Conservation (phyloP, 139 green algal genomes). For the Closterium sp. region DNA sequence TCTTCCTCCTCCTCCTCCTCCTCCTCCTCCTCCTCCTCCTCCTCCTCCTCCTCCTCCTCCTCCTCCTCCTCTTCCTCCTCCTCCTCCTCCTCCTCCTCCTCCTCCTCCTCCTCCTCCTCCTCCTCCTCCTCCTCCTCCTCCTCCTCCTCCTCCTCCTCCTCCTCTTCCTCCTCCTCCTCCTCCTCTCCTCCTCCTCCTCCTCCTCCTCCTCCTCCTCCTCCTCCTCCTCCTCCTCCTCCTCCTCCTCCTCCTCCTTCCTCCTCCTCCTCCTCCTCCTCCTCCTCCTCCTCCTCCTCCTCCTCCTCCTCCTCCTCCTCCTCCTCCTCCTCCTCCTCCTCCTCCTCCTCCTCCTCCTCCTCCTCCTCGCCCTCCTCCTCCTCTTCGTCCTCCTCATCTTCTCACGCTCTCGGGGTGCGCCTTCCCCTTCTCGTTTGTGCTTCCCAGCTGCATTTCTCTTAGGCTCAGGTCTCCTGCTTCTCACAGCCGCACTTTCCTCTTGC, state of each 20-base stretch:
- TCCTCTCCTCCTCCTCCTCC: not conserved
- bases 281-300: not conserved
- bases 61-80: conserved; percentile 8
- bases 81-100: not conserved
- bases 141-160: not conserved
- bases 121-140: not conserved
- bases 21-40: not conserved
- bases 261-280: too few relatives aligned
- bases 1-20: not conserved
- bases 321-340: not conserved
- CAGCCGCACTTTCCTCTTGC: not conserved
- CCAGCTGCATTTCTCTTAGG: not conserved
- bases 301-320: not conserved
- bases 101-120: not conserved
- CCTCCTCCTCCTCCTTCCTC: not conserved
- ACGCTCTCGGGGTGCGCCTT: not conserved
- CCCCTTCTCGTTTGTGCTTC: not conserved
- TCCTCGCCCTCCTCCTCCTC: too few relatives aligned
- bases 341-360: not conserved
- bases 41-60: not conserved
- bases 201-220: not conserved
- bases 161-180: too few relatives aligned
- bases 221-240: not conserved
- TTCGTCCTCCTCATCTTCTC: not conserved
- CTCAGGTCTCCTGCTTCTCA: not conserved